phyloP scores from a whole-genome alignment of 805 yeast genomes.

The Babjeviella inositovora region DNA sequence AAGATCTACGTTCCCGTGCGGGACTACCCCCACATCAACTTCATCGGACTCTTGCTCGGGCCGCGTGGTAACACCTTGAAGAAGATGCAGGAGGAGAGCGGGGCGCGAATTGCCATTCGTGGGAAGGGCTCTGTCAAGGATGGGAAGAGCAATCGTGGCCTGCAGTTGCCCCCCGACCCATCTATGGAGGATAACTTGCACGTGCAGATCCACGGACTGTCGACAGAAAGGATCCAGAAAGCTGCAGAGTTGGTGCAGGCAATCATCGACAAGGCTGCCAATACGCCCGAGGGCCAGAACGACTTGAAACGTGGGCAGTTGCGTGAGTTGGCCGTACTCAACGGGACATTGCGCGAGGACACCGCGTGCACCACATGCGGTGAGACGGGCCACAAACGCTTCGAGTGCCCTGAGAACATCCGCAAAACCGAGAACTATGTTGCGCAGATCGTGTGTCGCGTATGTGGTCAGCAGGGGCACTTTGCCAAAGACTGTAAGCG shows the following conservation, averaged over 20 bases:
- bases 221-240: slow-evolving; percentile 55
- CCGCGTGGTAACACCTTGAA: slow-evolving; percentile 90
- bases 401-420: slow-evolving; percentile 43
- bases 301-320: slow-evolving; percentile 83
- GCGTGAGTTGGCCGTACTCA: slow-evolving; percentile 80
- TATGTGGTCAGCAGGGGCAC: slow-evolving; percentile 78
- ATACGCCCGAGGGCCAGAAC: slow-evolving; percentile 87
- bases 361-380: slow-evolving; percentile 54
- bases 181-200: slow-evolving; percentile 70
- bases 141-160: slow-evolving; percentile 43
- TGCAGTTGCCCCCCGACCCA: slow-evolving; percentile 20
- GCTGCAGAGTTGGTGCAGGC: slow-evolving; percentile 65
- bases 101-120: slow-evolving; percentile 80
- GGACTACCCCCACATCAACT: slow-evolving; percentile 84
- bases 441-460: slow-evolving; percentile 47
- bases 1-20: slow-evolving; percentile 75
- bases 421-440: slow-evolving; percentile 26
- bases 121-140: slow-evolving; percentile 95
- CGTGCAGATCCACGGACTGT: slow-evolving; percentile 73
- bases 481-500: slow-evolving; percentile 73
- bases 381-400: slow-evolving; percentile 43
- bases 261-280: slow-evolving; percentile 69
- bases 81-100: slow-evolving; percentile 67
- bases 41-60: slow-evolving; percentile 80
- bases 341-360: slow-evolving; percentile 82